Percentiles rank a stretch among this genome's conserved stretches.
These are phyloP conservation scores for Austroboletus eburneus DNA, from an alignment of 768 basidiomycete genomes.

Conservation along the genomic window DNA sequence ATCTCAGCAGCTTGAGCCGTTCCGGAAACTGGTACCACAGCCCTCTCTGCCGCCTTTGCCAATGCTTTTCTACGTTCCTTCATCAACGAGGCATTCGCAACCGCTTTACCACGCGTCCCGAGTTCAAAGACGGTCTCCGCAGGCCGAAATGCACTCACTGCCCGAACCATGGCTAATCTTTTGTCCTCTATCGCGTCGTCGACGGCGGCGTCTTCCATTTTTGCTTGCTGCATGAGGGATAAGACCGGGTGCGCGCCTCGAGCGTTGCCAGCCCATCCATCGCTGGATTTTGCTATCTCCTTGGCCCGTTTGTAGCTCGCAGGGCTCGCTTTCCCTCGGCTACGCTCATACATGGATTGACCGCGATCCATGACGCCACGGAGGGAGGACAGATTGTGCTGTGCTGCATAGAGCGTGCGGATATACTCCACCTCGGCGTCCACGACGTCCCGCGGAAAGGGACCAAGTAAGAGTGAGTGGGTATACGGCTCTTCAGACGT, in stretches of 20 bases:
- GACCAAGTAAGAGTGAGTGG: slow-evolving; percentile 72
- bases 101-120: slow-evolving; percentile 62
- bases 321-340: slow-evolving; percentile 83
- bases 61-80: slow-evolving; percentile 80
- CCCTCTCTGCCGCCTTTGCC: slow-evolving; percentile 55
- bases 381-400: slow-evolving; percentile 61
- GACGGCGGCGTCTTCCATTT: too few relatives aligned
- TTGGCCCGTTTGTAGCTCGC: slow-evolving; percentile 88
- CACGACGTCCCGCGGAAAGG: slow-evolving; percentile 71
- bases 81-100: slow-evolving; percentile 73
- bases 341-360: slow-evolving; percentile 91
- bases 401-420: slow-evolving; percentile 55
- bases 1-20: slow-evolving; percentile 32
- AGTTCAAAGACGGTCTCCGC: slow-evolving; percentile 90
- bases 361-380: slow-evolving; percentile 85
- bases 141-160: slow-evolving; percentile 81
- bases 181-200: slow-evolving; percentile 41
- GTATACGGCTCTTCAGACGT: slow-evolving; percentile 62
- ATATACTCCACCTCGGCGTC: slow-evolving; percentile 86
- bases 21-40: slow-evolving; percentile 28
- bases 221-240: slow-evolving; percentile 38
- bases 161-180: slow-evolving; percentile 61
- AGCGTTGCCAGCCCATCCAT: slow-evolving; percentile 61
- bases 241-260: slow-evolving; percentile 71
- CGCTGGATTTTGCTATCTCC: slow-evolving; percentile 65